Percentiles rank a stretch among this genome's conserved stretches.
Conservation (phyloP, 139 green algal species). For the Volvox reticuliferus region DNA sequence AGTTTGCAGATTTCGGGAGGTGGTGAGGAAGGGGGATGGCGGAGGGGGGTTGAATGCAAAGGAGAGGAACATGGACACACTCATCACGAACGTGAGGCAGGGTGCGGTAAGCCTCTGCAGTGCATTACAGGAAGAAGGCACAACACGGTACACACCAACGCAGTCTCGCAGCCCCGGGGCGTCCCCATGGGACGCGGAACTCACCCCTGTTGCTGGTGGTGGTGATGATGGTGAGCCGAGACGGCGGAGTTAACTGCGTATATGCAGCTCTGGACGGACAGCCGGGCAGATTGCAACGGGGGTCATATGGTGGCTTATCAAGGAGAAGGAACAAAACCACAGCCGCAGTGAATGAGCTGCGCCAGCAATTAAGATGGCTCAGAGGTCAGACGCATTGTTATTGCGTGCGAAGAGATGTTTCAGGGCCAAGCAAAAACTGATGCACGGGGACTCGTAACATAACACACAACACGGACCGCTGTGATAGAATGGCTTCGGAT, state of each 20-base stretch:
- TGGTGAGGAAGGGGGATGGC: background rate
- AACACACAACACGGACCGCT: no score
- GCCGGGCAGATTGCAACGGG: background rate
- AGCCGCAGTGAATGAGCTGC: no score
- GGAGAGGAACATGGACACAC: background rate
- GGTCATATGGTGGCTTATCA: no score
- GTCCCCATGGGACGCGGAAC: no score
- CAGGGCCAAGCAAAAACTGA: no score
- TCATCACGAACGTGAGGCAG: background rate
- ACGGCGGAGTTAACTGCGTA: slow-evolving; percentile 26
- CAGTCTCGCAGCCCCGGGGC: no score
- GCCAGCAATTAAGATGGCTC: no score
- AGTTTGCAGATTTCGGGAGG: background rate
- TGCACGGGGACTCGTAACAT: no score
- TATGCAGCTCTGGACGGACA: slow-evolving; percentile 30
- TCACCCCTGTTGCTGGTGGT: background rate
- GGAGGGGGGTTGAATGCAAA: background rate
- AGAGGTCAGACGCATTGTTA: no score
- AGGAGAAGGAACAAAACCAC: no score
- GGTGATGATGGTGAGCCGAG: slow-evolving; percentile 1
- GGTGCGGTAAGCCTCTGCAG: background rate
- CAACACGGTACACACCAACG: background rate
- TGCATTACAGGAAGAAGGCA: background rate
- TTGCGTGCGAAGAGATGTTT: no score
- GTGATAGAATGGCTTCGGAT: no score